phyloP scores from a whole-genome alignment of 306 rosid genomes.

The Styphnolobium japonicum region DNA sequence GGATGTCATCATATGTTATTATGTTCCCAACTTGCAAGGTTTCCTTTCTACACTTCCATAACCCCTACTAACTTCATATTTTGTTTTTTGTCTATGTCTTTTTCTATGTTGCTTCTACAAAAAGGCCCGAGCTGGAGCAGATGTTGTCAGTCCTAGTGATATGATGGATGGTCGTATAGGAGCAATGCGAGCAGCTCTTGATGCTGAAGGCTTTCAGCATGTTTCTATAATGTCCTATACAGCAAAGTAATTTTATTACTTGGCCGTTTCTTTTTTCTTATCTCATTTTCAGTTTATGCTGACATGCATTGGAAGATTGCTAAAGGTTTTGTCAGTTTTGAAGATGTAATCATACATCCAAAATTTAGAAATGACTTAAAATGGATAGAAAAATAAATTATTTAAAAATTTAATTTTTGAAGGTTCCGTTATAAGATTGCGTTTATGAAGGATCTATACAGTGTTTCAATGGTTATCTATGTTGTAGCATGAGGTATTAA shows the following conservation, averaged over 20 bases:
- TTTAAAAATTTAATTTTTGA: too few species aligned
- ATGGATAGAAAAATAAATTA: neutral
- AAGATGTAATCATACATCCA: neutral
- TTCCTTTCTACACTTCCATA: constrained; percentile 14
- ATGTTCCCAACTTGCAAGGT: neutral
- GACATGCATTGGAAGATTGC: constrained; percentile 1
- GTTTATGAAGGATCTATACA: neutral
- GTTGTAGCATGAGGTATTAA: neutral
- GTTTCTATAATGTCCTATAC: constrained; percentile 95
- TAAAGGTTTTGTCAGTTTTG: neutral
- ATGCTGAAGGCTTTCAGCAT: constrained; percentile 92
- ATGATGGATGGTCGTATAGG: constrained; percentile 99
- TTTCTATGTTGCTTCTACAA: constrained; percentile 11
- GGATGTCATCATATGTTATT: neutral
- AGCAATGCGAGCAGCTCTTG: constrained; percentile 85
- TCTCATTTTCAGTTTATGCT: constrained; percentile 15
- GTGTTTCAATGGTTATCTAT: neutral
- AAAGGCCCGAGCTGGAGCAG: constrained; percentile 97
- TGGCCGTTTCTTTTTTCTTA: constrained; percentile 4
- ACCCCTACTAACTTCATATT: neutral
- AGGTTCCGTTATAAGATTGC: too few species aligned
- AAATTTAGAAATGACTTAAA: constrained; percentile 9
- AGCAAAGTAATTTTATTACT: constrained; percentile 62
- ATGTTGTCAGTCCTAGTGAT: constrained; percentile 96
- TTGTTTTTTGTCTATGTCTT: neutral